Conservation (phyloP, 164 flowering plant species). For the Annona cherimola region DNA sequence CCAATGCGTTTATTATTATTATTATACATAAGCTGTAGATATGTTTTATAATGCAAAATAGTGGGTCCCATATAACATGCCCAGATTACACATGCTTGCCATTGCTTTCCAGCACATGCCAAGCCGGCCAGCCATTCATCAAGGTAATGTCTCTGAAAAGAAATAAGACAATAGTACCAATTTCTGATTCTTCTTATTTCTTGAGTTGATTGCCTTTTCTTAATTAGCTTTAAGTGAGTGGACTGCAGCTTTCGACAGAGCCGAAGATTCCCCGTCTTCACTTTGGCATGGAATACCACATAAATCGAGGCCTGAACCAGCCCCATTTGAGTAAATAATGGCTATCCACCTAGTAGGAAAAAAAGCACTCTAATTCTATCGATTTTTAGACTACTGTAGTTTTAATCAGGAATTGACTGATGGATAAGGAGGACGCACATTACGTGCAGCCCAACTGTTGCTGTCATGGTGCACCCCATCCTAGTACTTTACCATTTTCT, state of each 20-base stretch:
- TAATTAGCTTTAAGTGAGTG: background rate
- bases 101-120: background rate
- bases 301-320: background rate
- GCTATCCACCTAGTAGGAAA: conserved; percentile 11
- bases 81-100: background rate
- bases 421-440: background rate
- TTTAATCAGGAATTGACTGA: background rate
- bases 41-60: background rate
- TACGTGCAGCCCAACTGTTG: background rate
- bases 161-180: background rate
- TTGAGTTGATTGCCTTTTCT: background rate
- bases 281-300: background rate
- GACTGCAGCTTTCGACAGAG: conserved; percentile 3
- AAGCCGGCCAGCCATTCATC: background rate
- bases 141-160: background rate
- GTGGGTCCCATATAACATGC: background rate
- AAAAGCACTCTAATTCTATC: background rate
- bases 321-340: conserved; percentile 23
- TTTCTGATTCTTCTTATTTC: background rate
- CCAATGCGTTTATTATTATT: background rate
- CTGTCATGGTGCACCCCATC: too few relatives aligned
- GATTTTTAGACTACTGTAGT: background rate
- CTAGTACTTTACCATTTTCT: too few relatives aligned
- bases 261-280: conserved; percentile 7
- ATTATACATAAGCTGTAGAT: background rate